Conservation (phyloP, 2,329 filamentous ascomycete species). For the Microcyclosporella mali region DNA sequence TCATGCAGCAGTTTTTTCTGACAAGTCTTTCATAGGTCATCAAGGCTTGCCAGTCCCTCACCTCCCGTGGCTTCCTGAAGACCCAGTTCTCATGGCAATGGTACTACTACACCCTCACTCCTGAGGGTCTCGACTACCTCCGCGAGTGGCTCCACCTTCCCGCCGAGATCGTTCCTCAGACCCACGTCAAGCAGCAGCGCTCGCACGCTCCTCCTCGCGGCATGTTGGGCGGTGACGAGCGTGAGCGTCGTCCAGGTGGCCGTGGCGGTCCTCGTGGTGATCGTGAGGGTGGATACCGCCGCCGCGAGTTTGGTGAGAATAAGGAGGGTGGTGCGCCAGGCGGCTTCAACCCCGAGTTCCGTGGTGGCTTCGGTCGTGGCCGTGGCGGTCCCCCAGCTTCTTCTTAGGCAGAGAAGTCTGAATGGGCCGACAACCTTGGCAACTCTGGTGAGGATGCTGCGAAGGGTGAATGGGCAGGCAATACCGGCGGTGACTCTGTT, state of each 20-base stretch:
- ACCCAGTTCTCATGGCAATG: slow-evolving; percentile 99
- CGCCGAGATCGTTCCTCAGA: slow-evolving; percentile 97
- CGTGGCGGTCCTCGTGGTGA: slow-evolving; percentile 60
- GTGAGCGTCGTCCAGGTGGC: slow-evolving; percentile 70
- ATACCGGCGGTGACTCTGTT: too few relatives aligned
- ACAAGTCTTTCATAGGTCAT: slow-evolving; percentile 54
- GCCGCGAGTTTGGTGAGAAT: slow-evolving; percentile 60
- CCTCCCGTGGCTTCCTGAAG: slow-evolving; percentile 97
- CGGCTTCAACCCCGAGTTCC: slow-evolving; percentile 83
- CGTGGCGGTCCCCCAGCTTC: slow-evolving; percentile 55
- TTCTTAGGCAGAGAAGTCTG: slow-evolving; percentile 34
- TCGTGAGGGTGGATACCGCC: slow-evolving; percentile 58
- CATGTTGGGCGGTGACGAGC: slow-evolving; percentile 81
- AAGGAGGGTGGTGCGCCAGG: slow-evolving; percentile 82
- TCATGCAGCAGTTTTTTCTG: slow-evolving; percentile 5
- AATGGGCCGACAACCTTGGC: slow-evolving; percentile 7
- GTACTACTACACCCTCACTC: slow-evolving; percentile 99
- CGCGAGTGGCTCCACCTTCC: slow-evolving; percentile 99
- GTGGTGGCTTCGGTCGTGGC: slow-evolving; percentile 55
- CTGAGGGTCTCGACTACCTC: slow-evolving; percentile 99
- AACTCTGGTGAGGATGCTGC: too few relatives aligned
- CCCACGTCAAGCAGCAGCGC: slow-evolving; percentile 99
- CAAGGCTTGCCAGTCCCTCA: slow-evolving; percentile 98
- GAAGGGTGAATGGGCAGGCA: too few relatives aligned
- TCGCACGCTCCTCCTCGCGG: slow-evolving; percentile 96